Conservation (phyloP, 495 filamentous ascomycete species). For the Sabuloglossum arenarium region DNA sequence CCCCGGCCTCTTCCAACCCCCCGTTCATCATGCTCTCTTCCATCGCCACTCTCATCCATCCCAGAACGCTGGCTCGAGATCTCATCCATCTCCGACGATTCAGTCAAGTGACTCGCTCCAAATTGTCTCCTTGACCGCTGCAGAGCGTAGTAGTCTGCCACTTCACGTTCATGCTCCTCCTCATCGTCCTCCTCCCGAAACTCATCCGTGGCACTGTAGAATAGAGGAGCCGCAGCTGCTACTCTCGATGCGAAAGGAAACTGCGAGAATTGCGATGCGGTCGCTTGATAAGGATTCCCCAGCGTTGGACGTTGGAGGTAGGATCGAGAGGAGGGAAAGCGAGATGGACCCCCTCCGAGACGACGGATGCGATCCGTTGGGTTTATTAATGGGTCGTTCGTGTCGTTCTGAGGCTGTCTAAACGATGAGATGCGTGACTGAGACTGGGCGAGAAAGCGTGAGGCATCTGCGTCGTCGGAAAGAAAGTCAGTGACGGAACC, state of each 20-base stretch:
- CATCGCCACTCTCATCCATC: constrained; percentile 31
- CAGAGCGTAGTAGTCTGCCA: constrained; percentile 80
- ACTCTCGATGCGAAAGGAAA: constrained; percentile 51
- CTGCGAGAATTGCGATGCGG: constrained; percentile 44
- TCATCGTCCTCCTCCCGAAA: constrained; percentile 81
- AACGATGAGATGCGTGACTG: constrained; percentile 64
- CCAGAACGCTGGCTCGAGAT: constrained; percentile 33
- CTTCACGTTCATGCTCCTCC: constrained; percentile 74
- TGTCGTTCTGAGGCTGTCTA: constrained; percentile 23
- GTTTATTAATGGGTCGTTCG: constrained; percentile 24
- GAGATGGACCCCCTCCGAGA: constrained; percentile 21
- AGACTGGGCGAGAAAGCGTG: constrained; percentile 90
- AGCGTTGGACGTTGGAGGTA: constrained; percentile 25
- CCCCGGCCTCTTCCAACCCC: constrained; percentile 22
- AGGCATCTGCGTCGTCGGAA: constrained; percentile 48
- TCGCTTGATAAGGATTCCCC: constrained; percentile 50
- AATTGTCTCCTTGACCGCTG: constrained; percentile 78
- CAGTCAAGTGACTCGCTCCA: constrained; percentile 53
- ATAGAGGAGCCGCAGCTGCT: constrained; percentile 58
- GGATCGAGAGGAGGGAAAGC: constrained; percentile 25
- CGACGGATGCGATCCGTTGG: constrained; percentile 25
- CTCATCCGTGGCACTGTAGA: constrained; percentile 67
- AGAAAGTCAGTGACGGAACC: constrained; percentile 2
- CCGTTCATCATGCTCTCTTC: constrained; percentile 17
- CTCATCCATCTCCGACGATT: constrained; percentile 62